Evolutionary conservation across 768 basidiomycete species (phyloP), one percentile per base, ranked within the genome.

Genomic region (Postia placenta): DNA sequence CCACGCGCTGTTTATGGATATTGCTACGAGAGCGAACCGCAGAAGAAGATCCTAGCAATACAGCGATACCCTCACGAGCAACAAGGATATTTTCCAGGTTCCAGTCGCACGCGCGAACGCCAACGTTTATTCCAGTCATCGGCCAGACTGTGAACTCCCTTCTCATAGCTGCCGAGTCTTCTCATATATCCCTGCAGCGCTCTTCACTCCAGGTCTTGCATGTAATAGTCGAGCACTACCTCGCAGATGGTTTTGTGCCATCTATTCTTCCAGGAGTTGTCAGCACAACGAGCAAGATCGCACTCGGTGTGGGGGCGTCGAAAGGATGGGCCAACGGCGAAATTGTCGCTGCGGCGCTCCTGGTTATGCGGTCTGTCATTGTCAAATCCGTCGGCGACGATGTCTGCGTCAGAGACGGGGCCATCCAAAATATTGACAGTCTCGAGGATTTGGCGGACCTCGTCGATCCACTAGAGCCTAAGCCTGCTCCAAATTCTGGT

Each of bases 211-310:
- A 79, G 20, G 60, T 83, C 19, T 62, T 90, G 4, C 66, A 66
- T 25, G 56, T 78, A 12, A 64, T 92, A 27, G 61, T 93, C 49
- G 50, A 56, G 7, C 47, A 58, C 3, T 81, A 76, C 56, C 65
- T 77, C 1, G 70, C 77, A 3, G 60, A 74, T 7, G 79, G 81
- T 55, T 73, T 82, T 52, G 52, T 67, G 19, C 84, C 85, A 7
- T 80, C 86, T 11, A 72, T 97, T 23, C 69, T 97, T 24, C 94
- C 94, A 1, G 94, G 94, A 1, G 75, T 87, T 26, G 76, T 91
- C 51, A 93, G 90, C 58, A 65, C 75, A 15, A 85, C 87, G 79
- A 78, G 77, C 24, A 90, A 84, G 58, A 64, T 91, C 12, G 76
- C 85, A 4, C 71, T 87, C 1, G 85, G 79, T 9, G 63, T 67